Evolutionary conservation across 164 flowering plant genomes (phyloP).

Genomic region (Cinnamomum micranthum): DNA sequence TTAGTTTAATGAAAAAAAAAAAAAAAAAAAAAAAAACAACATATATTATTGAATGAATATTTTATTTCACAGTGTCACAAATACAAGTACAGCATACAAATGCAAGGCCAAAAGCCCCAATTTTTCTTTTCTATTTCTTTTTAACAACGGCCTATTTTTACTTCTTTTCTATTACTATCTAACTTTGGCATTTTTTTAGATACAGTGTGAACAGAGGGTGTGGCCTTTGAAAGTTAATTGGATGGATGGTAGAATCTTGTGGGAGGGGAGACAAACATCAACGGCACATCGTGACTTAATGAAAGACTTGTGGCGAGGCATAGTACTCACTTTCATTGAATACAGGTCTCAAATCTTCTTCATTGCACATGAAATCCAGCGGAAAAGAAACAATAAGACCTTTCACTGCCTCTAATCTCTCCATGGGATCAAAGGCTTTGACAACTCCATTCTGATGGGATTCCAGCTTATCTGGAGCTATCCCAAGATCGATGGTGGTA

Average conservation of each 20-base stretch:
- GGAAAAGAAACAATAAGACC: constrained; percentile 97
- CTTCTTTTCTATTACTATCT: background rate
- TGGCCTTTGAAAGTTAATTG: background rate
- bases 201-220: background rate
- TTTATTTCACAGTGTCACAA: background rate
- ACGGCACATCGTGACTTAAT: constrained; percentile 22
- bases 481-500: constrained; percentile 90
- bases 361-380: constrained; percentile 68
- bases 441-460: constrained; percentile 61
- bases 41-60: background rate
- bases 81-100: background rate
- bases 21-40: background rate
- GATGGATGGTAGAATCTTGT: background rate
- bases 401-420: constrained; percentile 56
- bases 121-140: background rate
- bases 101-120: background rate
- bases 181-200: background rate
- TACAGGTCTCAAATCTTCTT: constrained; percentile 93
- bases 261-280: background rate
- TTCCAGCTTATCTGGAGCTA: constrained; percentile 74
- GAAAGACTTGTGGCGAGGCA: constrained; percentile 89
- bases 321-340: constrained; percentile 92
- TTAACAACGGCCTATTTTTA: background rate
- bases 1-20: background rate
- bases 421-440: constrained; percentile 55